These are phyloP conservation scores for Eucalyptus melliodora DNA, from an alignment of 345 rosid species.

Conservation along the genomic window DNA sequence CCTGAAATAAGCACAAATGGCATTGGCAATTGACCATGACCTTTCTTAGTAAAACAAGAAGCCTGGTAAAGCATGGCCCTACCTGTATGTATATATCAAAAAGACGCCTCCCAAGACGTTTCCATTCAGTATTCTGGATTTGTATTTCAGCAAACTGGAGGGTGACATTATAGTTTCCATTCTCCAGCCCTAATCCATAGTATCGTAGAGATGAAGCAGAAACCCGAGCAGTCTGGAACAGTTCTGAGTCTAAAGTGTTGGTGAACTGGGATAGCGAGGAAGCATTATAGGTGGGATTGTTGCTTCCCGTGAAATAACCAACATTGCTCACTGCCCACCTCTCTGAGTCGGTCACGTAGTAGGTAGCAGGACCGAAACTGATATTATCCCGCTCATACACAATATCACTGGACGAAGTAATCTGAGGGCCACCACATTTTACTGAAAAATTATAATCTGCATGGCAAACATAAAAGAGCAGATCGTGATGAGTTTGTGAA, in stretches of 20 bases:
- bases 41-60: background rate
- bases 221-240: constrained; percentile 46
- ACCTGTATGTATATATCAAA: constrained; percentile 53
- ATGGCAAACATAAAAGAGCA: background rate
- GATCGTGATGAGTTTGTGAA: background rate
- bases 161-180: constrained; percentile 54
- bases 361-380: constrained; percentile 51
- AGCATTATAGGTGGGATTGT: constrained; percentile 6
- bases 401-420: constrained; percentile 14
- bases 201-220: constrained; percentile 75
- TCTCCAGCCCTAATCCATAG: constrained; percentile 75
- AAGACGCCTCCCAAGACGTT: constrained; percentile 32
- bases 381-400: constrained; percentile 34
- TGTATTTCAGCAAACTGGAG: constrained; percentile 35
- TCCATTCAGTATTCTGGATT: constrained; percentile 12
- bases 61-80: background rate
- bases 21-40: background rate
- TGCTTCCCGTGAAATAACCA: constrained; percentile 20
- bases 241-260: constrained; percentile 15
- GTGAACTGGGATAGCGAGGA: constrained; percentile 17
- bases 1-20: constrained; percentile 7
- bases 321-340: constrained; percentile 43
- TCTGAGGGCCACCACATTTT: constrained; percentile 60
- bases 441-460: constrained; percentile 45
- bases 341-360: constrained; percentile 16